These are phyloP conservation scores for Limnanthes douglasii DNA, from an alignment of 345 rosid species.

Conservation along the genomic window DNA sequence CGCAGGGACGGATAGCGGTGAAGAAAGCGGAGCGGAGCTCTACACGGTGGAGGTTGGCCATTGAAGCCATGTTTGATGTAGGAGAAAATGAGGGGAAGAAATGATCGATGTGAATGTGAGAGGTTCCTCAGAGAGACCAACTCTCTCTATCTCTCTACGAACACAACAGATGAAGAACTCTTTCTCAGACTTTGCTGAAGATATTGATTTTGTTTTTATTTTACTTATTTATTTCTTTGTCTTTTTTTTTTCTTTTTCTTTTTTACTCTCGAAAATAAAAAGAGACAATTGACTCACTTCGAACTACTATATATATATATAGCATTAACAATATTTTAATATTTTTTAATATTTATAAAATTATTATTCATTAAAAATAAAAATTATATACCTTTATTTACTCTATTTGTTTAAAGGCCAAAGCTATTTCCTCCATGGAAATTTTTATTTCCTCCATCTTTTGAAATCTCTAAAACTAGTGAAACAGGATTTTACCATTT, in stretches of 20 bases:
- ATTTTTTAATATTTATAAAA: too few relatives aligned
- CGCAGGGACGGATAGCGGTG: conserved; percentile 22
- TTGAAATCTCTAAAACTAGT: too few relatives aligned
- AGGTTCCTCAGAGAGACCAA: conserved; percentile 1
- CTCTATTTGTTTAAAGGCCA: neutral
- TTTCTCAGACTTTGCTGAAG: conserved; percentile 10
- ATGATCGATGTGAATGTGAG: neutral
- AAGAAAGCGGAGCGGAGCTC: conserved; percentile 45
- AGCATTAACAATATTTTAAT: too few relatives aligned
- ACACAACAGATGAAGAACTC: conserved; percentile 6
- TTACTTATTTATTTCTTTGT: neutral
- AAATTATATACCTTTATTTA: too few relatives aligned
- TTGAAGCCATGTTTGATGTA: conserved; percentile 31
- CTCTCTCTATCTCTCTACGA: conserved; percentile 8
- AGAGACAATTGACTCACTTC: too few relatives aligned
- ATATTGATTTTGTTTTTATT: neutral
- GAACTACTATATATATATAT: too few relatives aligned
- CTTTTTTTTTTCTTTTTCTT: neutral
- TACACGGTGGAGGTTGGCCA: conserved; percentile 43
- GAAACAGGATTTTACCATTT: too few relatives aligned
- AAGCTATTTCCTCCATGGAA: too few relatives aligned
- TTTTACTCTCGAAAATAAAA: too few relatives aligned
- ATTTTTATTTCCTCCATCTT: too few relatives aligned
- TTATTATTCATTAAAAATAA: too few relatives aligned
- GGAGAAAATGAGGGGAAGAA: neutral